phyloP scores from a whole-genome alignment of 305 asterid genomes.

The Fraxinus dipetala region DNA sequence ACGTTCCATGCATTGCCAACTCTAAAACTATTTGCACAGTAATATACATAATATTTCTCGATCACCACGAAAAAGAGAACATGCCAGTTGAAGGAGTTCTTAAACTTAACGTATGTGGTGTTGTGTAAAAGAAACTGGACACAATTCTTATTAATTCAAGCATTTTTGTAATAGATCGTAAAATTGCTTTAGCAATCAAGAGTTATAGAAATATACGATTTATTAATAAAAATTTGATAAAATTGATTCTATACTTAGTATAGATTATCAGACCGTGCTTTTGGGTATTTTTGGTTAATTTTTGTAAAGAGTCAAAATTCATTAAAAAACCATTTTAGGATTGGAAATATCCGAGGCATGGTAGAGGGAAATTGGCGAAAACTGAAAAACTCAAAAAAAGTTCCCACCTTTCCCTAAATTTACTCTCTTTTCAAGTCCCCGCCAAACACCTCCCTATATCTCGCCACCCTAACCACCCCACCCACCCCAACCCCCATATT shows the following conservation, averaged over 20 bases:
- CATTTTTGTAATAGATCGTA: neutral
- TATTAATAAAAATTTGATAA: neutral
- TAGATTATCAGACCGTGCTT: neutral
- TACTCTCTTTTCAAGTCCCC: constrained; percentile 30
- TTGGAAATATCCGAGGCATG: neutral
- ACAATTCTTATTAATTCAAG: neutral
- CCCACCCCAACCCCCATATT: neutral
- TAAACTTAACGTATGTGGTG: neutral
- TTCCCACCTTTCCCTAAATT: constrained; percentile 17
- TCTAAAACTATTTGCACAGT: too few relatives aligned
- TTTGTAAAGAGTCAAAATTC: neutral
- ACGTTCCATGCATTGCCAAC: neutral
- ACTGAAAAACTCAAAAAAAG: constrained; percentile 33
- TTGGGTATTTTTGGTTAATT: neutral
- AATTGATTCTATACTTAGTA: neutral
- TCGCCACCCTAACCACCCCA: constrained; percentile 16
- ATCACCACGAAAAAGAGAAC: neutral
- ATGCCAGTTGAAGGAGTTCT: neutral
- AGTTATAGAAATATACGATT: neutral
- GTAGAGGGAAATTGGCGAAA: constrained; percentile 29
- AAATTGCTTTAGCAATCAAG: neutral
- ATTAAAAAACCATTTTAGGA: neutral
- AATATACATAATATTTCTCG: neutral
- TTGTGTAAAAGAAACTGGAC: neutral
- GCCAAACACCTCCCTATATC: constrained; percentile 36